Percentiles rank a stretch among this genome's conserved stretches.
Conservation (phyloP, 202 grass and related monocot species). For the Musa balbisiana region DNA sequence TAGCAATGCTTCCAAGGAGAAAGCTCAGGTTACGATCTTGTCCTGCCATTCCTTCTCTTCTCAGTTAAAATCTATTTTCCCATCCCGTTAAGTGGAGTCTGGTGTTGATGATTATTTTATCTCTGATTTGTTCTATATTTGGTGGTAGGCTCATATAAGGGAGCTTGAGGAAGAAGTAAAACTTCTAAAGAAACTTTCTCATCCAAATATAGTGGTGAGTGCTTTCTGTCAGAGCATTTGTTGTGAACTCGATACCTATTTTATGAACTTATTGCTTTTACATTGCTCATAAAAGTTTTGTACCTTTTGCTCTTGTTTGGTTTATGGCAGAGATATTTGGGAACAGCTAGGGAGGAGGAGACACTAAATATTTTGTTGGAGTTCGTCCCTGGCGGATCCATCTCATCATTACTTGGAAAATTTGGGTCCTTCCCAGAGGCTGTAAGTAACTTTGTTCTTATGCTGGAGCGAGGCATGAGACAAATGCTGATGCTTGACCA, state of each 20-base stretch:
- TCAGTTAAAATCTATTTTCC: neutral
- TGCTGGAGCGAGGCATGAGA: slow-evolving; percentile 2
- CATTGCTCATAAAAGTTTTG: neutral
- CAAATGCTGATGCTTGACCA: neutral
- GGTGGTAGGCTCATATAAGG: slow-evolving; percentile 70
- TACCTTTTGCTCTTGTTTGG: slow-evolving; percentile 23
- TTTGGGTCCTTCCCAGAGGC: slow-evolving; percentile 90
- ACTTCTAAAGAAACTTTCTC: slow-evolving; percentile 88
- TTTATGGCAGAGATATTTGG: slow-evolving; percentile 73
- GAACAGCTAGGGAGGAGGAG: slow-evolving; percentile 78
- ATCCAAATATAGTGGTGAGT: slow-evolving; percentile 97
- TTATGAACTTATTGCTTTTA: neutral
- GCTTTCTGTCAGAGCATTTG: neutral
- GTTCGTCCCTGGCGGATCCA: slow-evolving; percentile 97
- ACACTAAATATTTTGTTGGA: slow-evolving; percentile 88
- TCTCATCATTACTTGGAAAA: slow-evolving; percentile 82
- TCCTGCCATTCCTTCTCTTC: neutral
- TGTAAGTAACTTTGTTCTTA: slow-evolving; percentile 30
- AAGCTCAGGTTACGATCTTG: slow-evolving; percentile 70
- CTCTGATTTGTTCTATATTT: slow-evolving; percentile 6
- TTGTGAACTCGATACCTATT: neutral
- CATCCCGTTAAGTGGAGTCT: neutral
- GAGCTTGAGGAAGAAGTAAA: slow-evolving; percentile 99
- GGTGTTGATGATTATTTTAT: slow-evolving; percentile 1
- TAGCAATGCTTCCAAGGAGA: slow-evolving; percentile 75